These are phyloP conservation scores for Aphanomyces euteiches DNA, from an alignment of 352 stramenopile genomes.

Conservation along the genomic window DNA sequence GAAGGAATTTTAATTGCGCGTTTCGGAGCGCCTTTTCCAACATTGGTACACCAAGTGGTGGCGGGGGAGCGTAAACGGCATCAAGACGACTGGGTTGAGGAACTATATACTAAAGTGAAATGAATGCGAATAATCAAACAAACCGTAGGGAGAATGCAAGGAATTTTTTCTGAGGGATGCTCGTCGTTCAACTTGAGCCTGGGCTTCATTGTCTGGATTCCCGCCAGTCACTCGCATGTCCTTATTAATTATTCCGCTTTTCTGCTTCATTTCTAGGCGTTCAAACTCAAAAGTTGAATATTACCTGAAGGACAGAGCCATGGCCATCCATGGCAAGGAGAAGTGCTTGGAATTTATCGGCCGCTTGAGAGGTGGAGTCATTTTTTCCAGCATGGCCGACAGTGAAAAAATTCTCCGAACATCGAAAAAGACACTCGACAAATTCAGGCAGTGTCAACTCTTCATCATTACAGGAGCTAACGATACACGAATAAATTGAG, in stretches of 20 bases:
- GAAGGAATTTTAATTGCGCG: conserved; percentile 13
- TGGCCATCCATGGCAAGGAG: conserved; percentile 19
- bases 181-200: too few species aligned
- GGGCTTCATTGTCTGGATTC: too few species aligned
- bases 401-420: conserved; percentile 14
- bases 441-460: conserved; percentile 22
- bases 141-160: background rate
- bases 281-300: background rate
- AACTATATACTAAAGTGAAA: background rate
- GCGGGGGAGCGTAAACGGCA: background rate
- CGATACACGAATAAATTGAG: conserved; percentile 10
- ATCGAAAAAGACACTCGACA: conserved; percentile 31
- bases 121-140: background rate
- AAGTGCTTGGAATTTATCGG: conserved; percentile 21
- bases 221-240: background rate
- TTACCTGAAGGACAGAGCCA: conserved; percentile 22
- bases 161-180: too few species aligned
- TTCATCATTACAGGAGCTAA: background rate
- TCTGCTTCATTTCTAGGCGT: too few species aligned
- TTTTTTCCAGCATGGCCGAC: background rate
- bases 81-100: conserved; percentile 14
- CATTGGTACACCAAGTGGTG: background rate
- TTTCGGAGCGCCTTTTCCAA: conserved; percentile 16
- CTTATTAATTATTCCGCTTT: background rate
- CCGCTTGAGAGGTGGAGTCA: background rate